Evolutionary conservation across 2,329 filamentous ascomycete species (phyloP).

Genomic region (Emergomyces africanus): DNA sequence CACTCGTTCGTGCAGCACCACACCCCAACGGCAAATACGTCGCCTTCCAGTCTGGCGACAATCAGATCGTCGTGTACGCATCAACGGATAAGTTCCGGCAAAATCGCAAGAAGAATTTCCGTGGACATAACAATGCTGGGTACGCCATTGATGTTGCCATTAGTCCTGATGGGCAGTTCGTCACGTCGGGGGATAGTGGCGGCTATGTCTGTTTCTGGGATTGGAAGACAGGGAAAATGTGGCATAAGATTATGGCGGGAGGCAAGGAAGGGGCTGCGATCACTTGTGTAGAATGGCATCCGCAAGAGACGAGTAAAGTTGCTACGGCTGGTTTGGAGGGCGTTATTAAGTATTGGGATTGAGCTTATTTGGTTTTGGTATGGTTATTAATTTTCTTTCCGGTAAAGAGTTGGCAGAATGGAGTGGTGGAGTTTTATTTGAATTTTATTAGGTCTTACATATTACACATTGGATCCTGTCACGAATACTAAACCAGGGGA

Average conservation of each 20-base stretch:
- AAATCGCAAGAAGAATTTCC: slow-evolving; percentile 93
- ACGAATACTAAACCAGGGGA: background rate
- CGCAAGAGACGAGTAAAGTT: slow-evolving; percentile 93
- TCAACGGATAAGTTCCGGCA: slow-evolving; percentile 92
- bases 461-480: background rate
- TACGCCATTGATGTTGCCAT: slow-evolving; percentile 83
- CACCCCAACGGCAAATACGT: slow-evolving; percentile 92
- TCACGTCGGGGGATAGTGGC: slow-evolving; percentile 73
- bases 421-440: background rate
- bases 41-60: slow-evolving; percentile 85
- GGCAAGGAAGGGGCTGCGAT: slow-evolving; percentile 59
- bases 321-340: slow-evolving; percentile 84
- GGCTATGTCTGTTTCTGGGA: slow-evolving; percentile 96
- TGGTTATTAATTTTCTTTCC: background rate
- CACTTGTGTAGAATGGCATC: slow-evolving; percentile 87
- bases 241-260: slow-evolving; percentile 76
- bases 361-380: slow-evolving; percentile 13
- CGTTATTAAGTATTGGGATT: slow-evolving; percentile 89
- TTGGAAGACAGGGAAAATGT: slow-evolving; percentile 99
- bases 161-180: slow-evolving; percentile 82
- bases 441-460: background rate
- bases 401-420: no score
- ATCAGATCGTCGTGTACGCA: slow-evolving; percentile 93
- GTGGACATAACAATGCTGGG: slow-evolving; percentile 90
- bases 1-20: slow-evolving; percentile 70